phyloP scores from a whole-genome alignment of 2,329 filamentous ascomycete genomes.

The Emergomyces pasteurianus region DNA sequence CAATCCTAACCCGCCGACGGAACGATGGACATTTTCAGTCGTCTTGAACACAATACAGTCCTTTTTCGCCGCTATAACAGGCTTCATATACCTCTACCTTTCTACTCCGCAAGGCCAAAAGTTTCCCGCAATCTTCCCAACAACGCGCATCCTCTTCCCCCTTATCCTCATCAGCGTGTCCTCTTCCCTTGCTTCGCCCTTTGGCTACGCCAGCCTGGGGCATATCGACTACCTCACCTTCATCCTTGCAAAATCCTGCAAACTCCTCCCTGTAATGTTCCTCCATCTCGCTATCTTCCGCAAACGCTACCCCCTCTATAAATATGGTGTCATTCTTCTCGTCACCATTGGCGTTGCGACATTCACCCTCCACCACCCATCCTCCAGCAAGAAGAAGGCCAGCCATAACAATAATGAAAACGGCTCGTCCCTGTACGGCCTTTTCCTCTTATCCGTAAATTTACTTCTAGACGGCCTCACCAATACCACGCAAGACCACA shows the following conservation, averaged over 20 bases:
- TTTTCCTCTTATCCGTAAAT: conserved; percentile 77
- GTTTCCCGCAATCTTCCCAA: conserved; percentile 57
- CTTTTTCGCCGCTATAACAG: conserved; percentile 69
- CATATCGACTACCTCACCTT: conserved; percentile 98
- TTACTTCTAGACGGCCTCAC: conserved; percentile 91
- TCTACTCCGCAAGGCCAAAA: conserved; percentile 45
- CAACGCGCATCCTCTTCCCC: conserved; percentile 58
- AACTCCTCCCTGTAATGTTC: conserved; percentile 96
- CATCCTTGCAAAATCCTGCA: conserved; percentile 94
- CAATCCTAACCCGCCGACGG: conserved; percentile 30
- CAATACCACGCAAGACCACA: conserved; percentile 92
- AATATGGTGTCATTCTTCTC: conserved; percentile 83
- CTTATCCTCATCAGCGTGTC: conserved; percentile 78
- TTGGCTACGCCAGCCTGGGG: conserved; percentile 81
- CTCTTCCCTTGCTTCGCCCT: conserved; percentile 80
- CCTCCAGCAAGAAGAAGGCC: conserved; percentile 44
- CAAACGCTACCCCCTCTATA: conserved; percentile 82
- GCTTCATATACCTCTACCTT: conserved; percentile 64
- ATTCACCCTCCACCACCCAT: conserved; percentile 77
- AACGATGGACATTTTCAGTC: conserved; percentile 85
- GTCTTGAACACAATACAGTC: conserved; percentile 97
- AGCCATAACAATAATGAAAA: conserved; percentile 41
- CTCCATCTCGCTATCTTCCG: conserved; percentile 87
- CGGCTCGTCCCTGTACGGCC: conserved; percentile 54
- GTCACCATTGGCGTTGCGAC: conserved; percentile 89